Conservation (phyloP, 169 alveolate genomes). For the Plasmodium adleri region DNA sequence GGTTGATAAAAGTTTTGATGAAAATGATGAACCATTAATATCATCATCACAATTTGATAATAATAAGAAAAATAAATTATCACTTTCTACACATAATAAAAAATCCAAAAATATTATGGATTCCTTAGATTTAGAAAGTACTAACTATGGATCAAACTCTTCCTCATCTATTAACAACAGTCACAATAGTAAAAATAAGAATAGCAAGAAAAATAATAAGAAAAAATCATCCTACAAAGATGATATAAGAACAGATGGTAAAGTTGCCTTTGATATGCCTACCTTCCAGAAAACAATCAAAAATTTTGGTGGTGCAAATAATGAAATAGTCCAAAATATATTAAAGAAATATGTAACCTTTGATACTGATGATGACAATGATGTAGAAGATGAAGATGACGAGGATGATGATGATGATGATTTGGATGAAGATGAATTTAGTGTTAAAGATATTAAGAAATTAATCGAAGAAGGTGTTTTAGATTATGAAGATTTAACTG, state of each 20-base stretch:
- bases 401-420: conserved; percentile 19
- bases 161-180: neutral
- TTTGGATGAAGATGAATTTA: conserved; percentile 22
- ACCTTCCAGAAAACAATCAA: conserved; percentile 16
- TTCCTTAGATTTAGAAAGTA: too few species aligned
- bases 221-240: neutral
- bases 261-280: conserved; percentile 14
- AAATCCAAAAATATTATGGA: too few species aligned
- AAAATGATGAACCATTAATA: neutral
- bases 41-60: neutral
- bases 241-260: conserved; percentile 13
- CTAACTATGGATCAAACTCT: too few species aligned
- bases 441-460: conserved; percentile 29
- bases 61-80: neutral
- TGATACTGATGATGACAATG: neutral
- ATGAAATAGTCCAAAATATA: neutral
- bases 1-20: neutral
- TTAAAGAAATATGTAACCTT: neutral
- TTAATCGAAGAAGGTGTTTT: conserved; percentile 28
- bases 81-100: too few species aligned
- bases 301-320: neutral
- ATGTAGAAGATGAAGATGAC: neutral
- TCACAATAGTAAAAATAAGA: neutral
- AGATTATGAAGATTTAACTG: conserved; percentile 52
- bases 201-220: conserved; percentile 9